Conservation (phyloP, 2,329 filamentous ascomycete species). For the Arachnopeziza araneosa region DNA sequence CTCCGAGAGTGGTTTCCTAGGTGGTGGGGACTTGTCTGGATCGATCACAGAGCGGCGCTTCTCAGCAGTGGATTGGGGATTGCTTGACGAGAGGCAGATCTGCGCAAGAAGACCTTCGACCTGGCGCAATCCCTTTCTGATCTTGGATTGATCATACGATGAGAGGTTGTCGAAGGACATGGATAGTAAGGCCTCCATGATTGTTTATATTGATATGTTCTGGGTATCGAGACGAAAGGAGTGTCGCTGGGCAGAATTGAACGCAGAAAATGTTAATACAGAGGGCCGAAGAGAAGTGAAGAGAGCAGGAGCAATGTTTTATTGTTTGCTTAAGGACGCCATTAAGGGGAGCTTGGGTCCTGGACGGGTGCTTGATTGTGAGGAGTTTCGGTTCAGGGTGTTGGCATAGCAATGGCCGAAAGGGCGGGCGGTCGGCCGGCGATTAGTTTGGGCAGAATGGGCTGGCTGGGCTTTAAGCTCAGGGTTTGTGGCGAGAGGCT, state of each 20-base stretch:
- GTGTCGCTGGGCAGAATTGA: slow-evolving; percentile 9
- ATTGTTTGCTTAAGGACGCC: slow-evolving; percentile 3
- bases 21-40: slow-evolving; percentile 32
- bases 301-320: neutral
- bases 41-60: slow-evolving; percentile 31
- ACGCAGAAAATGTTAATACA: slow-evolving; percentile 26
- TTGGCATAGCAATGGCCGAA: neutral
- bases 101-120: slow-evolving; percentile 91
- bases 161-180: slow-evolving; percentile 83
- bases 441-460: neutral
- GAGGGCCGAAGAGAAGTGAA: slow-evolving; percentile 26
- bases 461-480: too few relatives aligned
- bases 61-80: slow-evolving; percentile 11
- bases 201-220: slow-evolving; percentile 12
- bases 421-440: neutral
- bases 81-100: slow-evolving; percentile 63
- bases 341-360: slow-evolving; percentile 7
- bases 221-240: slow-evolving; percentile 6
- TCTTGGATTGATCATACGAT: slow-evolving; percentile 82
- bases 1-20: slow-evolving; percentile 58
- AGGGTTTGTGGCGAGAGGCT: too few relatives aligned
- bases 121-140: slow-evolving; percentile 88
- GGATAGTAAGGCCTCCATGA: slow-evolving; percentile 87
- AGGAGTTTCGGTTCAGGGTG: neutral
- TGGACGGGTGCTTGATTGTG: neutral